Evolutionary conservation across 2,329 filamentous ascomycete genomes (phyloP).

Genomic region (Chalara sp.): DNA sequence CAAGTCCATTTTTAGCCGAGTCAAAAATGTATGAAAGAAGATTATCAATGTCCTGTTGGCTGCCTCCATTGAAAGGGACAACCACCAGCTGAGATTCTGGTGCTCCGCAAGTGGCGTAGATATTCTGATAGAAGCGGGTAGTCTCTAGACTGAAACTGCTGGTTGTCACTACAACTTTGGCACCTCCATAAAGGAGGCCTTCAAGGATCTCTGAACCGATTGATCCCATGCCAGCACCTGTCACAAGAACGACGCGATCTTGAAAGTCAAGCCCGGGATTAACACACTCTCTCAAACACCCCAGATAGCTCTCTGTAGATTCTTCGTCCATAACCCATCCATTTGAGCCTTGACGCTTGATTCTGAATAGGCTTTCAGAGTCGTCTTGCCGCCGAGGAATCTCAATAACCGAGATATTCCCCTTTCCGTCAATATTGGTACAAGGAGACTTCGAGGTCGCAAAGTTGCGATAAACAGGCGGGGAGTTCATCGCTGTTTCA

Average conservation of each 20-base stretch:
- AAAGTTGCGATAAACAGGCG: background rate
- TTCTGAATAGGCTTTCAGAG: background rate
- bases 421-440: background rate
- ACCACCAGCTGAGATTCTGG: conserved; percentile 91
- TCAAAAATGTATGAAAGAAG: conserved; percentile 93
- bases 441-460: background rate
- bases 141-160: conserved; percentile 45
- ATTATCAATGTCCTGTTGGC: conserved; percentile 90
- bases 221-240: conserved; percentile 30
- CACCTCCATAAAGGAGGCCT: conserved; percentile 87
- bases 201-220: conserved; percentile 30
- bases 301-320: background rate
- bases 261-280: conserved; percentile 1
- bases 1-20: conserved; percentile 51
- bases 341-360: background rate
- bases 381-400: background rate
- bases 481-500: background rate
- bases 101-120: conserved; percentile 88
- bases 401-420: background rate
- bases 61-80: conserved; percentile 96
- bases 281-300: background rate
- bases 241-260: conserved; percentile 24
- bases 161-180: conserved; percentile 90
- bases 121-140: conserved; percentile 86
- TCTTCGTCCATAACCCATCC: background rate